A percentile compares a stretch with the other conserved stretches of the same genome.
phyloP scores from a whole-genome alignment of 164 flowering plant genomes.

The Cinnamomum micranthum region DNA sequence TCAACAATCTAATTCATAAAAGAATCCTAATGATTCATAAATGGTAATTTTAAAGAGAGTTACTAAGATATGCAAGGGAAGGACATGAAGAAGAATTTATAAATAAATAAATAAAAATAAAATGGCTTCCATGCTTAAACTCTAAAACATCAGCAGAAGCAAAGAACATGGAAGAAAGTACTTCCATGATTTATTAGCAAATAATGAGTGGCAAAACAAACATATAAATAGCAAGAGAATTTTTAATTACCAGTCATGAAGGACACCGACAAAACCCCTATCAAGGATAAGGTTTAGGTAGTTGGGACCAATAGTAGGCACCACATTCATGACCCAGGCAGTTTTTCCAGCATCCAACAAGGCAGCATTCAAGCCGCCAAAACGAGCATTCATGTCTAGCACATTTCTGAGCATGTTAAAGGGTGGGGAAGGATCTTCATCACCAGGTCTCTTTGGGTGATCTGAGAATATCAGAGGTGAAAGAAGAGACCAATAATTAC shows the following conservation, averaged over 20 bases:
- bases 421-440: constrained; percentile 98
- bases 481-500: constrained; percentile 90
- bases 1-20: background rate
- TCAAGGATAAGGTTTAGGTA: constrained; percentile 82
- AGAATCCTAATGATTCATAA: background rate
- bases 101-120: too few species aligned
- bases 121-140: too few species aligned
- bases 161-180: too few species aligned
- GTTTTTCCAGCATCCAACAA: constrained; percentile 69
- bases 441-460: constrained; percentile 99
- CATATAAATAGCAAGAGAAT: background rate
- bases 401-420: constrained; percentile 96
- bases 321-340: constrained; percentile 99
- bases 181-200: background rate
- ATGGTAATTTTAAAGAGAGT: background rate
- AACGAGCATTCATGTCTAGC: constrained; percentile 93
- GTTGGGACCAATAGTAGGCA: constrained; percentile 71
- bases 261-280: constrained; percentile 82
- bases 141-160: too few species aligned
- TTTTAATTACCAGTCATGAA: constrained; percentile 83
- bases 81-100: background rate
- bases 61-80: background rate
- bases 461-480: constrained; percentile 96
- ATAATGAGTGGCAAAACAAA: background rate
- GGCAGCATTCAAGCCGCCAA: constrained; percentile 91